These are phyloP conservation scores for Aschersonia sp. DNA, from an alignment of 2,329 filamentous ascomycete species.

Conservation along the genomic window DNA sequence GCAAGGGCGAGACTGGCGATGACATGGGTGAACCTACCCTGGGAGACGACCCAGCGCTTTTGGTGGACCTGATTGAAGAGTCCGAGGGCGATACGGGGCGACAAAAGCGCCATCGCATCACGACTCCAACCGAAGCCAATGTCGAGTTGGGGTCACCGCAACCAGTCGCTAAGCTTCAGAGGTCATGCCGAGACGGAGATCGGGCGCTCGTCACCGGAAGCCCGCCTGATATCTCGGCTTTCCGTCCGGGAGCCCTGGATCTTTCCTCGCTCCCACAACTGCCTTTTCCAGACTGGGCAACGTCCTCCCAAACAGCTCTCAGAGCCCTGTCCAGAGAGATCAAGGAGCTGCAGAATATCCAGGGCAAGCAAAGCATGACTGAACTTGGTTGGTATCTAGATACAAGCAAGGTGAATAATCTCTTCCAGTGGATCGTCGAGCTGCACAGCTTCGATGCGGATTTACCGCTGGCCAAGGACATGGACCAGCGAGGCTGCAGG, in stretches of 20 bases:
- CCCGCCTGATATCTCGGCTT: conserved; percentile 17
- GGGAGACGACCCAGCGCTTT: conserved; percentile 1
- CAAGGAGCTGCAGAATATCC: conserved; percentile 45
- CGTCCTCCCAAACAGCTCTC: conserved; percentile 12
- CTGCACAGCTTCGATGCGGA: conserved; percentile 63
- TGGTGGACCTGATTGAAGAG: neutral
- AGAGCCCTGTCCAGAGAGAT: conserved; percentile 33
- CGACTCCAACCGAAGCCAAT: too few relatives aligned
- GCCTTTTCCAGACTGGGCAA: conserved; percentile 16
- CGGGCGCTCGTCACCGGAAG: too few relatives aligned
- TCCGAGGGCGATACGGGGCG: neutral
- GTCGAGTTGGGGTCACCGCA: too few relatives aligned
- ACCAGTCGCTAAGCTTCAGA: too few relatives aligned
- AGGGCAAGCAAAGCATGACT: conserved; percentile 44
- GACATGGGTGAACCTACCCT: too few relatives aligned
- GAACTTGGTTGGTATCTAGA: conserved; percentile 79
- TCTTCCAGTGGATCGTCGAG: conserved; percentile 87
- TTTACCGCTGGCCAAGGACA: conserved; percentile 60
- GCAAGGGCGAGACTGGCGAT: too few relatives aligned
- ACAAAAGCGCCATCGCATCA: neutral
- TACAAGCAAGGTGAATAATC: conserved; percentile 47
- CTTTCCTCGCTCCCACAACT: conserved; percentile 47
- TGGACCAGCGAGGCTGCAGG: conserved; percentile 44
- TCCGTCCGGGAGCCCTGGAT: conserved; percentile 53
- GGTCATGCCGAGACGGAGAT: too few relatives aligned